phyloP scores from a whole-genome alignment of 805 yeast species.

The Ogataea pini region DNA sequence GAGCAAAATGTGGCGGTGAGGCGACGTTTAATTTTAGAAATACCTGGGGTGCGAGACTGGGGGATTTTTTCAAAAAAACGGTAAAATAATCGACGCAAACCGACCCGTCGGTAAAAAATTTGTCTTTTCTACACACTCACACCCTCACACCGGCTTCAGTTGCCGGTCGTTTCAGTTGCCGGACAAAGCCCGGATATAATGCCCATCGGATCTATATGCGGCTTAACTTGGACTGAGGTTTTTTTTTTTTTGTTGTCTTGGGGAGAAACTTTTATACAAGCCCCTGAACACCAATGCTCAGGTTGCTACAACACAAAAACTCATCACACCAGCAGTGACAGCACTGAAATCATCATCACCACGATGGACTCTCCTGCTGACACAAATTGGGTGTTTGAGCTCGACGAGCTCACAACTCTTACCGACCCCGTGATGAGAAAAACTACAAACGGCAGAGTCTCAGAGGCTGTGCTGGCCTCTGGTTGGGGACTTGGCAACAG shows the following conservation, averaged over 20 bases:
- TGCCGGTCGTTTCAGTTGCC: background rate
- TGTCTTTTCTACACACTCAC: too few species aligned
- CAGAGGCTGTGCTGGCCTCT: background rate
- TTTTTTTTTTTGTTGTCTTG: background rate
- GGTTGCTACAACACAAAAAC: too few species aligned
- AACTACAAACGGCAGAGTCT: background rate
- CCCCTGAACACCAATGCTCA: background rate
- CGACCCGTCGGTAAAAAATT: too few species aligned
- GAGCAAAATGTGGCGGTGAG: background rate
- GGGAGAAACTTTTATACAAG: background rate
- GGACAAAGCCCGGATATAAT: background rate
- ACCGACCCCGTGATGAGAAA: background rate
- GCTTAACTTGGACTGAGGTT: background rate
- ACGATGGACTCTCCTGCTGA: background rate
- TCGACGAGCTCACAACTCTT: background rate
- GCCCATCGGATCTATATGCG: background rate
- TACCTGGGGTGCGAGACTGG: background rate
- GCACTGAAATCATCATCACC: background rate
- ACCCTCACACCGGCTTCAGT: background rate
- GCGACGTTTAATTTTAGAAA: constrained; percentile 1
- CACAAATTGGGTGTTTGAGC: background rate
- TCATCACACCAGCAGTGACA: too few species aligned
- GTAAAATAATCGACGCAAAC: background rate
- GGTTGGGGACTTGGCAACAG: background rate
- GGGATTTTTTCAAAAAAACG: background rate